Evolutionary conservation across 805 yeast genomes (phyloP), one percentile per base, ranked within the genome.

Genomic region (Cyberlindnera xylosilytica): DNA sequence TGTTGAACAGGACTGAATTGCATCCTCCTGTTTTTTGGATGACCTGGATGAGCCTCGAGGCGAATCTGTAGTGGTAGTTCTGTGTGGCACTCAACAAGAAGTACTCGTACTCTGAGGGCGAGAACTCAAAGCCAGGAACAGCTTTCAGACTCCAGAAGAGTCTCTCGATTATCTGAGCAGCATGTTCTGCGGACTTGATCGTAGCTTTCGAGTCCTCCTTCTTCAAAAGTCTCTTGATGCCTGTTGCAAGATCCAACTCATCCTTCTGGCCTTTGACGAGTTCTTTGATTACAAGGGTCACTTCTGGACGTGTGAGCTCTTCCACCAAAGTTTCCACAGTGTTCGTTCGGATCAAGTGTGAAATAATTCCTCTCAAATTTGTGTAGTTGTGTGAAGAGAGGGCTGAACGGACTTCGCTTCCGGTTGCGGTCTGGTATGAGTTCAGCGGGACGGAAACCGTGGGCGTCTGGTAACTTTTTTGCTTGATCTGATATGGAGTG

Each of bases 1-100:
- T 56, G 20, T 52, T 47, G 31, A 31, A 52, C 5, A 22, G 33
- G 20, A 51, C 38, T 5, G 55, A 44, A 29, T 36, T 29, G 30
- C 41, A 39, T 1, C 12, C 16, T 13, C 30, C 17, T 8, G 20
- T 34, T 6, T 37, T 18, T 6, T 44, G 49, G 12, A 41, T 42
- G 22, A 27, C 32, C 2, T 36, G 4, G 17, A 50, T 38, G 18
- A 50, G 36, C 17, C 36, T 44, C 6, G 41, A 18, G 13, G 53
- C 53, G 15, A 28, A 18, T 8, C 36, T 10, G 28, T 45, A 47
- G 27, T 38, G 24, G 31, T 36, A 23, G 20, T 42, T 39, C 18
- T 11, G n/a, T 6, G 41, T 20, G 6, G 38, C 43, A 28, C 40
- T 36, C 17, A 5, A 13, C 9, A 42, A 12, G n/a, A 41, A 24